Conservation (phyloP, 2,329 filamentous ascomycete genomes). For the Aaosphaeria pasadenensis region DNA sequence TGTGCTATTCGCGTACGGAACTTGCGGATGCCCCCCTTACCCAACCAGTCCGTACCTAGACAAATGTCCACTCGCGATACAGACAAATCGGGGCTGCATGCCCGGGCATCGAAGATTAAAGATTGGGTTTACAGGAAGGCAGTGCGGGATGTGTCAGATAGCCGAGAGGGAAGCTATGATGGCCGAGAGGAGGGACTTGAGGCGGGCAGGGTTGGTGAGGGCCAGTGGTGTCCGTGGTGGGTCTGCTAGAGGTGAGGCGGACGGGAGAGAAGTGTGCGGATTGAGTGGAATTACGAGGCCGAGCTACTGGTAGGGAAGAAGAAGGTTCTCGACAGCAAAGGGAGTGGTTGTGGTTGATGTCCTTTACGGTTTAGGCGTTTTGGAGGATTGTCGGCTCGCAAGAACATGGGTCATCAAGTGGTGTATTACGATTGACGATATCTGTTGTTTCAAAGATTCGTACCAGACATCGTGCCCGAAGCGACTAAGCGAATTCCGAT, state of each 20-base stretch:
- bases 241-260: not conserved
- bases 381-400: no score
- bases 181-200: conserved; percentile 10
- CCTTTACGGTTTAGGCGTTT: no score
- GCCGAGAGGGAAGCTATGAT: conserved; percentile 7
- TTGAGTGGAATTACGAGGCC: conserved; percentile 2
- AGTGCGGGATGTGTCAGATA: conserved; percentile 21
- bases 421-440: no score
- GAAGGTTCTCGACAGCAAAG: no score
- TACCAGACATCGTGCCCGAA: no score
- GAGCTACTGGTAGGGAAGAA: not conserved
- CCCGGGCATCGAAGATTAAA: conserved; percentile 7
- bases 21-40: conserved; percentile 22
- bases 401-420: no score
- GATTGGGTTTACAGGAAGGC: not conserved
- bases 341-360: no score
- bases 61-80: conserved; percentile 8
- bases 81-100: conserved; percentile 15
- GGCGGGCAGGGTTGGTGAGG: conserved; percentile 8
- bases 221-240: conserved; percentile 5
- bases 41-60: conserved; percentile 16
- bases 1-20: conserved; percentile 14
- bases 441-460: no score
- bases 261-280: not conserved
- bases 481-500: no score